Percentiles rank a stretch among this genome's conserved stretches.
These are phyloP conservation scores for Aspergillus sp. DNA, from an alignment of 2,329 filamentous ascomycete species.

Conservation along the genomic window DNA sequence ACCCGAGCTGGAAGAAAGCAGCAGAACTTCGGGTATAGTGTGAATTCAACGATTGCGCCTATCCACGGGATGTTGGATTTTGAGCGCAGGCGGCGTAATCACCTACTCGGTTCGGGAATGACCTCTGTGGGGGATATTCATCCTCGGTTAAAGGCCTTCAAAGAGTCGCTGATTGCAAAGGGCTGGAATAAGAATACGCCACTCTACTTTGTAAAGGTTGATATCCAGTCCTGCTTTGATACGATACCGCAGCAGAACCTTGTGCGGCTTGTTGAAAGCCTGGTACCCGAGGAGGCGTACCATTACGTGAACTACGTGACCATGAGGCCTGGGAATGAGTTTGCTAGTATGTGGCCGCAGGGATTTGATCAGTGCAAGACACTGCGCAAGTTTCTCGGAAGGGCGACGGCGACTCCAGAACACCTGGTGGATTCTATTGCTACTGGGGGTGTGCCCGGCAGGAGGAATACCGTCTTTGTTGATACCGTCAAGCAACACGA, in stretches of 20 bases:
- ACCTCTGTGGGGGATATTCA: constrained; percentile 84
- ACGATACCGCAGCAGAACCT: constrained; percentile 85
- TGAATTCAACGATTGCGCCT: constrained; percentile 73
- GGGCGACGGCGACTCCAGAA: constrained; percentile 50
- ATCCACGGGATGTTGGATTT: constrained; percentile 77
- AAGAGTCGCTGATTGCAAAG: constrained; percentile 36
- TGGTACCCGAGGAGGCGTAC: constrained; percentile 67
- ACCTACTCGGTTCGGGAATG: constrained; percentile 74
- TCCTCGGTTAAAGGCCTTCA: constrained; percentile 71
- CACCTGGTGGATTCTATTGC: constrained; percentile 54
- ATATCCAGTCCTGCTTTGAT: constrained; percentile 92
- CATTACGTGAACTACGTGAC: constrained; percentile 75
- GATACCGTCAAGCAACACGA: constrained; percentile 65
- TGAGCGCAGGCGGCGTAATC: constrained; percentile 67
- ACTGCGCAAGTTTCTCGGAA: constrained; percentile 56
- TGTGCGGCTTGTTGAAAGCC: constrained; percentile 64
- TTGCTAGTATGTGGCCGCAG: constrained; percentile 27
- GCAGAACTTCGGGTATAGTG: constrained; percentile 60
- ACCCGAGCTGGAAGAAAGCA: constrained; percentile 57
- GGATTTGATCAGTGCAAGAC: constrained; percentile 30
- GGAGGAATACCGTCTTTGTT: constrained; percentile 74
- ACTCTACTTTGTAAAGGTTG: constrained; percentile 89
- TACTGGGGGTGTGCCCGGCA: constrained; percentile 47
- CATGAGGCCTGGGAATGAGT: constrained; percentile 57
- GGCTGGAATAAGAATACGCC: constrained; percentile 42